A percentile compares a stretch with the other conserved stretches of the same genome.
Evolutionary conservation across 23 red algal species (phyloP).

Genomic region (Gracilaria gracilis): DNA sequence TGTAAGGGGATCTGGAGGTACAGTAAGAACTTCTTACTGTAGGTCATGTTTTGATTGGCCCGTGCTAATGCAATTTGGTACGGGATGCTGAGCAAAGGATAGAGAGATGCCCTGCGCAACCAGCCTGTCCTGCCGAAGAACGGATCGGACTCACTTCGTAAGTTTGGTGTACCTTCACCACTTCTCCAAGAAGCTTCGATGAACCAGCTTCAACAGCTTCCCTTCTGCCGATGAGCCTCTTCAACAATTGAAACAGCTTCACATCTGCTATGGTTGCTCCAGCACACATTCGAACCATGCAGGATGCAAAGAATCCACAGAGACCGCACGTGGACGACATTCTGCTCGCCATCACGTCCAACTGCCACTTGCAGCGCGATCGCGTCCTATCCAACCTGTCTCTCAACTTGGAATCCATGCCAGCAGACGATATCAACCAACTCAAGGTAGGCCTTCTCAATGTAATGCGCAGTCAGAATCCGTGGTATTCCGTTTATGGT

Average conservation of each 20-base stretch:
- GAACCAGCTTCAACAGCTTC: neutral
- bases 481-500: conserved; percentile 18
- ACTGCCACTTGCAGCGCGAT: conserved; percentile 35
- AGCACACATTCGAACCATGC: neutral
- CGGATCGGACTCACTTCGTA: too few relatives aligned
- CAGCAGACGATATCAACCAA: neutral
- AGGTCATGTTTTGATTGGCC: too few relatives aligned
- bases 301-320: neutral
- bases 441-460: neutral
- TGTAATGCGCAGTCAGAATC: neutral
- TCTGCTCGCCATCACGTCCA: neutral
- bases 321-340: neutral
- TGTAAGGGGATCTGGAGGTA: too few relatives aligned
- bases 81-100: too few relatives aligned
- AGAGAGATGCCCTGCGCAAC: too few relatives aligned
- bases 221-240: neutral
- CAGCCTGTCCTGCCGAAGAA: too few relatives aligned
- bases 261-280: neutral
- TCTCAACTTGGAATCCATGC: neutral
- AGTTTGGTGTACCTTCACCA: too few relatives aligned
- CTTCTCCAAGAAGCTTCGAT: too few relatives aligned
- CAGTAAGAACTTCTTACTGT: too few relatives aligned
- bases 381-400: conserved; percentile 2
- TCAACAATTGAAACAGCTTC: neutral
- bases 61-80: too few relatives aligned